A percentile compares a stretch with the other conserved stretches of the same genome.
Evolutionary conservation across 306 rosid genomes (phyloP).

Genomic region (Fragaria iinumae): DNA sequence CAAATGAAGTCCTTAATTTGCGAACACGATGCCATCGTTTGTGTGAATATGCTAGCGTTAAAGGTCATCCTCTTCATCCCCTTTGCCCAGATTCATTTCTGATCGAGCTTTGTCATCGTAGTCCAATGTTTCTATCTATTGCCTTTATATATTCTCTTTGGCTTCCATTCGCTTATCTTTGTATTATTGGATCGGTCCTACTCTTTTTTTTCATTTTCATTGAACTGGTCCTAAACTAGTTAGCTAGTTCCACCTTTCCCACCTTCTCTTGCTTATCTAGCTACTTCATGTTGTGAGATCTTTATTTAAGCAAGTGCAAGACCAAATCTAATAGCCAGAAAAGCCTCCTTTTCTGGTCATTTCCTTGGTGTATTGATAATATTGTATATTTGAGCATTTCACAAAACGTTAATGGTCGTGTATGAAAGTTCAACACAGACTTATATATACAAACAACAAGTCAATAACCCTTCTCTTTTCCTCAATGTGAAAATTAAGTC

Average conservation of each 20-base stretch:
- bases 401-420: background rate
- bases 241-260: background rate
- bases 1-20: background rate
- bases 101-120: background rate
- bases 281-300: background rate
- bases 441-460: background rate
- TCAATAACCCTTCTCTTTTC: background rate
- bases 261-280: background rate
- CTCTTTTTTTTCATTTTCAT: background rate
- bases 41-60: background rate
- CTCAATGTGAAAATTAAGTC: background rate
- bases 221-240: conserved; percentile 8
- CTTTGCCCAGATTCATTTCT: background rate
- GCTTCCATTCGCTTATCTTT: background rate
- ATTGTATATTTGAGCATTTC: background rate
- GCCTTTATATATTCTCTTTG: conserved; percentile 10
- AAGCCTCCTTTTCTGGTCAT: background rate
- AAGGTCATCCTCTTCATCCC: background rate
- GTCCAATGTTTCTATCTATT: background rate
- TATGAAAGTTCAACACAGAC: background rate
- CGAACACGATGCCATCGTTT: background rate
- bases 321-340: background rate
- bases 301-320: background rate
- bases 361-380: background rate
- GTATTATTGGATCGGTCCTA: background rate